These are phyloP conservation scores for Ceratobasidium sp. DNA, from an alignment of 1,284 basidiomycete genomes.

Conservation along the genomic window DNA sequence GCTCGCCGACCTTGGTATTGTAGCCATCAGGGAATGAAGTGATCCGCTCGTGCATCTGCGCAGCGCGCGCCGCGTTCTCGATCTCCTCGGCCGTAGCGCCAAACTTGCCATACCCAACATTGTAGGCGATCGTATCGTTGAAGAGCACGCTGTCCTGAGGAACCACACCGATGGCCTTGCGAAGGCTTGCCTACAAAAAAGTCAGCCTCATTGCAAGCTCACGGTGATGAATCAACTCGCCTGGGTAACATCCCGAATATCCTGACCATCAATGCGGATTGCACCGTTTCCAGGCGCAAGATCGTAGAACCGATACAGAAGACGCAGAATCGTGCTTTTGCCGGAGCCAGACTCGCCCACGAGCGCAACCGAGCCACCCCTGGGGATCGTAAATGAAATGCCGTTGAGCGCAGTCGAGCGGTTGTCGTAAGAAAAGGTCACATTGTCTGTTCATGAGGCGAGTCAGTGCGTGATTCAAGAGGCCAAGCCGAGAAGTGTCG, in stretches of 20 bases:
- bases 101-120: constrained; percentile 81
- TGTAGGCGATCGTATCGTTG: constrained; percentile 81
- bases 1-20: constrained; percentile 82
- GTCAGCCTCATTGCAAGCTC: not conserved
- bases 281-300: constrained; percentile 75
- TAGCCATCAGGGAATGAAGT: constrained; percentile 80
- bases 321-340: constrained; percentile 83
- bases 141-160: constrained; percentile 87
- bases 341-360: constrained; percentile 84
- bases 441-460: constrained; percentile 66
- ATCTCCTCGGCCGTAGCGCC: constrained; percentile 74
- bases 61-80: constrained; percentile 75
- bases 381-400: constrained; percentile 86
- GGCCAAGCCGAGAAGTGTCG: constrained; percentile 14
- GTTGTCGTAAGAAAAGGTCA: constrained; percentile 85
- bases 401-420: constrained; percentile 76
- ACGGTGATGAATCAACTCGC: constrained; percentile 12
- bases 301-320: constrained; percentile 92
- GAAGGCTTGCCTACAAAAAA: constrained; percentile 62
- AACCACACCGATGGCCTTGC: constrained; percentile 83
- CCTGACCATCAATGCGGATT: constrained; percentile 83
- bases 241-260: constrained; percentile 87
- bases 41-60: constrained; percentile 85
- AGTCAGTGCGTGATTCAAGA: constrained; percentile 19
- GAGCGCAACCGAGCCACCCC: constrained; percentile 81